These are phyloP conservation scores for Talaromyces proteolyticus DNA, from an alignment of 495 filamentous ascomycete species.

Conservation along the genomic window DNA sequence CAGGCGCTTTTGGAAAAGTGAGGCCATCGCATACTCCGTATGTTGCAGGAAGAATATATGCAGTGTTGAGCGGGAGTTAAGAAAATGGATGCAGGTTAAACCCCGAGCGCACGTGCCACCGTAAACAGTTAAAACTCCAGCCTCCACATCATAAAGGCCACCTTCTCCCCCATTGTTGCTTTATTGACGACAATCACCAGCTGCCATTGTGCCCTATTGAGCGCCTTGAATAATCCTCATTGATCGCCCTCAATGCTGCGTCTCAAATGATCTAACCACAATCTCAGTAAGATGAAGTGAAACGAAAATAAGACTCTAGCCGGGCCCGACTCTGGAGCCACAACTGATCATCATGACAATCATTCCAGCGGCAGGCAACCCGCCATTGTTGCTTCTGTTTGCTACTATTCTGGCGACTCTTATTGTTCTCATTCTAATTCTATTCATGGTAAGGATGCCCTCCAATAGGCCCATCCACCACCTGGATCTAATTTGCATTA, in stretches of 20 bases:
- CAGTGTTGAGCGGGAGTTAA: neutral
- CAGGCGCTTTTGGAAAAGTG: conserved; percentile 43
- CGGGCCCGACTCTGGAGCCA: neutral
- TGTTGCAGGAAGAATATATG: neutral
- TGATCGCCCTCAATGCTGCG: neutral
- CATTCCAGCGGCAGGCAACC: neutral
- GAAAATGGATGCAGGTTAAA: neutral
- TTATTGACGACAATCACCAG: neutral
- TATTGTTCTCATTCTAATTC: neutral
- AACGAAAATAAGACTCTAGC: neutral
- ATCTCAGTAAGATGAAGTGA: neutral
- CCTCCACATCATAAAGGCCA: neutral
- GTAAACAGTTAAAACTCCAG: neutral
- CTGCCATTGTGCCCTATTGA: neutral
- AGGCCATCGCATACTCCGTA: conserved; percentile 36
- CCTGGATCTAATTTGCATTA: too few species aligned
- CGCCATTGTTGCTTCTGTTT: neutral
- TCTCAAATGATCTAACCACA: too few species aligned
- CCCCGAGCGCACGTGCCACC: conserved; percentile 6
- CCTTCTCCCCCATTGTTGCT: neutral
- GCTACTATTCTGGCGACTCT: neutral
- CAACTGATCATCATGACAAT: neutral
- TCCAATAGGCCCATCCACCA: too few species aligned
- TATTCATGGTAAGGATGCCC: neutral
- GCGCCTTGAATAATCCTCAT: neutral